Conservation (phyloP, 805 yeast genomes). For the Pichia heedii region DNA sequence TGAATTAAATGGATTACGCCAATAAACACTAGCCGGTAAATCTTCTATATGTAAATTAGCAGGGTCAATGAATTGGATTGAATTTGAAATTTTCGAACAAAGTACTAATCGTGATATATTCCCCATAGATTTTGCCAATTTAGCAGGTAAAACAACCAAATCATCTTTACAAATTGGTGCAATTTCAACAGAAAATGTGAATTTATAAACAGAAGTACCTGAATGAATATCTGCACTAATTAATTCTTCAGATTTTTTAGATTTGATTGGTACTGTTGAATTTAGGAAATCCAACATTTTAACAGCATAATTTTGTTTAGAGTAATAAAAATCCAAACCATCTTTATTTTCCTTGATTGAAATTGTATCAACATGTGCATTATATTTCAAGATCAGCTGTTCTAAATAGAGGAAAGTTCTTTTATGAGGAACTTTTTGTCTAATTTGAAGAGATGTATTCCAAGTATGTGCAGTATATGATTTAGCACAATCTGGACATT, state of each 20-base stretch:
- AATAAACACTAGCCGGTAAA: conserved; percentile 58
- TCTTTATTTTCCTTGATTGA: conserved; percentile 89
- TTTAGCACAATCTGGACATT: conserved; percentile 98
- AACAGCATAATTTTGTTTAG: conserved; percentile 81
- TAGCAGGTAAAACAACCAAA: conserved; percentile 82
- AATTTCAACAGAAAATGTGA: conserved; percentile 85
- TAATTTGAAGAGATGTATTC: conserved; percentile 95
- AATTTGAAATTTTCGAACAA: conserved; percentile 76
- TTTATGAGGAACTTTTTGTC: conserved; percentile 96
- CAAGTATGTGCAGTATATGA: conserved; percentile 95
- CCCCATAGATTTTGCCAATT: conserved; percentile 76
- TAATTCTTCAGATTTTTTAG: conserved; percentile 82
- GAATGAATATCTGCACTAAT: conserved; percentile 89
- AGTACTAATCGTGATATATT: conserved; percentile 72
- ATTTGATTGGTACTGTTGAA: conserved; percentile 76
- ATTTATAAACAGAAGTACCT: conserved; percentile 80
- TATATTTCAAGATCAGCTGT: conserved; percentile 86
- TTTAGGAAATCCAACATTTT: conserved; percentile 87
- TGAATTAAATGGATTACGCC: conserved; percentile 75
- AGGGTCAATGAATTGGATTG: conserved; percentile 83
- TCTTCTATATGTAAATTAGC: conserved; percentile 71
- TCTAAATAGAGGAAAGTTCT: conserved; percentile 93
- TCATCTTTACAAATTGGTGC: conserved; percentile 97
- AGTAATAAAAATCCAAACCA: conserved; percentile 90
- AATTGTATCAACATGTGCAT: conserved; percentile 89